Base-by-base conservation (phyloP, 2,329 filamentous ascomycete species). In the Aspergillus proliferans region DNA sequence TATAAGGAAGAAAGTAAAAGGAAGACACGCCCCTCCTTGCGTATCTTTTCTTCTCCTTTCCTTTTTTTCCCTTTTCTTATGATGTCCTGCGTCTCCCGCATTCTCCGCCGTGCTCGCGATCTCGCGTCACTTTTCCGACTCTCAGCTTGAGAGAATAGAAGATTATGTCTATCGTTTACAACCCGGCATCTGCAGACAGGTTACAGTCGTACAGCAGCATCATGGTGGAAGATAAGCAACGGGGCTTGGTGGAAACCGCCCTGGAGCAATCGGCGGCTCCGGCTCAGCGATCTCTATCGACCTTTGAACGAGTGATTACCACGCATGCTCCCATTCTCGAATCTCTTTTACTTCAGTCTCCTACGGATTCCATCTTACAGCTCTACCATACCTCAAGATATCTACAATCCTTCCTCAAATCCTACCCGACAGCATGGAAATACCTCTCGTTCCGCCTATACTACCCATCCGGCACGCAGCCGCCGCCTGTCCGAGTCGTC, bases 401-500 rank as follows among this genome's bases (percentile, higher is more conserved):
- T 61, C 74, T 83, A 48, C 75, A 77, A 57, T 66, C 65, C 46
- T 80, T 82, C 58, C 71, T 83, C 45, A 68, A 71, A 50, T 65
- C 63, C n/a, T 82, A 81, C 60, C 80, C 80, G 34, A 76, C 79
- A 44, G 79, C 80, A 68, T 83, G 80, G 79, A 77, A 75, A 60
- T 76, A 78, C 51, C 71, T 82, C 24, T 82, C 80, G 10, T 83
- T 82, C 63, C 76, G 80, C 36, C 66, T 82, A 18, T 63, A 71
- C 26, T 70, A 67, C 46, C 70, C 71, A 3, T 71, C 67, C 14
- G 65, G 68, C 26, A 66, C 64, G 8, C 22, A 22, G 22, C 61
- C 65, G 21, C 56, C 58, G 2, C 56, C 54, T 10, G 56, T 63
- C 33, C 64, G 67, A n/a, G 59, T 69, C 14, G 52, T 65, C 26